Evolutionary conservation across 768 basidiomycete species (phyloP), one percentile per base, ranked within the genome.

Genomic region (Coprinopsis strossmayeri): DNA sequence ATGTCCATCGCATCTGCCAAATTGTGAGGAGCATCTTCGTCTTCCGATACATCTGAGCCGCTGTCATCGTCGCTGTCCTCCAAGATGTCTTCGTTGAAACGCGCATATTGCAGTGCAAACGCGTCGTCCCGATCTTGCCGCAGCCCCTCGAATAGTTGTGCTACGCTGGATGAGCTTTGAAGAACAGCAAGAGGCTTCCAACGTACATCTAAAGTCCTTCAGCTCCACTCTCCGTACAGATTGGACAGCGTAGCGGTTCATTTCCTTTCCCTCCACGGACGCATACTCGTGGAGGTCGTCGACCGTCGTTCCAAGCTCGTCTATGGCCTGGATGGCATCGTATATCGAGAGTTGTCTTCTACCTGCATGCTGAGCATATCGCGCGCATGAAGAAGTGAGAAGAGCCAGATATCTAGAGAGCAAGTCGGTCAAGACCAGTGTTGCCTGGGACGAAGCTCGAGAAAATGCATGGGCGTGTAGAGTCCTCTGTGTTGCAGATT

Each of bases 381-480:
- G 79, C 18, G 82, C 82, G 58, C 81, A 83, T 5, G 86, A 79
- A 1, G 77, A 69, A 1, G 84, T 68, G 17, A 90, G 69, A 21
- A 90, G 70, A 9, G 75, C 55, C 49, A 91, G 69, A 63, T 91
- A 91, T 48, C 85, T 81, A 30, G 84, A 73, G 54, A 91, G 76
- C 53, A 91, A 70, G 64, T 86, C 87, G 11, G 86, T 84, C 40
- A 91, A 72, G 15, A 84, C 76, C 21, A 77, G 65, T 9, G 81
- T 72, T 2, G 90, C 87, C 58, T 85, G 83, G 1, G 79, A 66
- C 2, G 90, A 91, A 0, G 88, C 76, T 44, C 86, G 77, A 30
- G 84, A 79, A 66, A 92, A 91, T 53, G 74, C 74, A 55, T 90
- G 80, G 0, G 87, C 83, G 54, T 91, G 87, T 13, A 91, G 73